These are phyloP conservation scores for Pseudozyma sp. DNA, from an alignment of 1,284 basidiomycete genomes.

Conservation along the genomic window DNA sequence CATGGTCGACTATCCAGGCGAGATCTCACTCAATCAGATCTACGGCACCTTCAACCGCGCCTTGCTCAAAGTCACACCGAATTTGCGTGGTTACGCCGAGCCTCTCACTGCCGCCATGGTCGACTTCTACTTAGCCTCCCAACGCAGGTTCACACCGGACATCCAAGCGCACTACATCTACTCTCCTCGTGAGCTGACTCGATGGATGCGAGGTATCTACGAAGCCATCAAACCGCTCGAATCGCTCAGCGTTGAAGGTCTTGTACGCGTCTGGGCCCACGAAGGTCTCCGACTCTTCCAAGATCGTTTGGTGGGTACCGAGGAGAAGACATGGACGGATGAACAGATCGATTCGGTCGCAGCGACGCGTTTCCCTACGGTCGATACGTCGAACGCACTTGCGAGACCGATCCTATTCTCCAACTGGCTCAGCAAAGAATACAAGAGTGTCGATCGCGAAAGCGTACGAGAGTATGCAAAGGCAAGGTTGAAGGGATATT, in stretches of 20 bases:
- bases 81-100: constrained; percentile 90
- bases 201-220: constrained; percentile 97
- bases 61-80: constrained; percentile 93
- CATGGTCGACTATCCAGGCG: constrained; percentile 99
- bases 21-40: constrained; percentile 96
- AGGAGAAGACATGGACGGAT: constrained; percentile 82
- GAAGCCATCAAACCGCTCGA: constrained; percentile 95
- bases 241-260: constrained; percentile 87
- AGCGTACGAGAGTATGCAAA: constrained; percentile 94
- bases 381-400: constrained; percentile 80
- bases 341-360: constrained; percentile 88
- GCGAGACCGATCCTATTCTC: constrained; percentile 93
- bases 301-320: constrained; percentile 83
- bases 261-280: constrained; percentile 98
- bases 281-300: constrained; percentile 97
- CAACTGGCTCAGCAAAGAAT: constrained; percentile 99
- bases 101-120: constrained; percentile 99
- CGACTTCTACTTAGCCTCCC: constrained; percentile 90
- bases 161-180: constrained; percentile 98
- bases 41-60: constrained; percentile 99
- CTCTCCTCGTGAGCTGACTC: constrained; percentile 96
- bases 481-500: constrained; percentile 82
- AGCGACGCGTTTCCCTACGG: constrained; percentile 88
- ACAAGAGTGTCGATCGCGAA: constrained; percentile 93
- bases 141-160: constrained; percentile 93